Conservation (phyloP, 2,329 filamentous ascomycete genomes). For the Mollisiaceae sp. region DNA sequence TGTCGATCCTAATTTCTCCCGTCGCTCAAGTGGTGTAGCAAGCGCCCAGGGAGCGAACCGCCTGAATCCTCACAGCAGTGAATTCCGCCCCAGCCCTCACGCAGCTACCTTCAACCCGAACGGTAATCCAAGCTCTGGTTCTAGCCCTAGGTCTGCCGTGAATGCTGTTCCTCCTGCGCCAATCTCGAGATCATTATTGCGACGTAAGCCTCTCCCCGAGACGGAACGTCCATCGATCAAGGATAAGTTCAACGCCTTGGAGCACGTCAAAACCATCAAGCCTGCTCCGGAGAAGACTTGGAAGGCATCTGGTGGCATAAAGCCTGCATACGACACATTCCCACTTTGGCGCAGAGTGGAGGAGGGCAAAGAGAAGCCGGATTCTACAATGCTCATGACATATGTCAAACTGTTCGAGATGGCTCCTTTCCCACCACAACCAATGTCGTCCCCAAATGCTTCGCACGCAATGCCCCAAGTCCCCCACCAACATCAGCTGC, state of each 20-base stretch:
- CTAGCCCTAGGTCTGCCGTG: slow-evolving; percentile 69
- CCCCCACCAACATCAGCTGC: slow-evolving; percentile 83
- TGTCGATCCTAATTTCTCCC: slow-evolving; percentile 57
- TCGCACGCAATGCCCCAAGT: slow-evolving; percentile 73
- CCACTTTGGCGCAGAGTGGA: slow-evolving; percentile 78
- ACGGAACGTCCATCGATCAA: slow-evolving; percentile 58
- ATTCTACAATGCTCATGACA: slow-evolving; percentile 67
- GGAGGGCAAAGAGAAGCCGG: slow-evolving; percentile 69
- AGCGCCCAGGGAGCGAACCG: slow-evolving; percentile 53
- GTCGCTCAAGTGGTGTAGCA: slow-evolving; percentile 57
- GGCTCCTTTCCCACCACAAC: slow-evolving; percentile 57
- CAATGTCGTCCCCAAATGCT: slow-evolving; percentile 71
- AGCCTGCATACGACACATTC: slow-evolving; percentile 80
- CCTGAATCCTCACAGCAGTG: slow-evolving; percentile 69
- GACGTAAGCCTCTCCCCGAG: slow-evolving; percentile 71
- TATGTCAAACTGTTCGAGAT: slow-evolving; percentile 83
- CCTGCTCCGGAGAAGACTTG: slow-evolving; percentile 65
- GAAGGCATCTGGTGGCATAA: slow-evolving; percentile 80
- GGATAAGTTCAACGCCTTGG: slow-evolving; percentile 66
- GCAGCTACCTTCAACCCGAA: slow-evolving; percentile 82
- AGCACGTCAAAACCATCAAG: slow-evolving; percentile 58
- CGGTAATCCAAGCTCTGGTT: slow-evolving; percentile 62
- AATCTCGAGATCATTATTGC: slow-evolving; percentile 58
- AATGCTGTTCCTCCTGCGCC: slow-evolving; percentile 45
- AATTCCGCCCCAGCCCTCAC: slow-evolving; percentile 86